Evolutionary conservation across 2,329 filamentous ascomycete species (phyloP), one percentile per base, ranked within the genome.

Genomic region (Diaporthe citriasiana): DNA sequence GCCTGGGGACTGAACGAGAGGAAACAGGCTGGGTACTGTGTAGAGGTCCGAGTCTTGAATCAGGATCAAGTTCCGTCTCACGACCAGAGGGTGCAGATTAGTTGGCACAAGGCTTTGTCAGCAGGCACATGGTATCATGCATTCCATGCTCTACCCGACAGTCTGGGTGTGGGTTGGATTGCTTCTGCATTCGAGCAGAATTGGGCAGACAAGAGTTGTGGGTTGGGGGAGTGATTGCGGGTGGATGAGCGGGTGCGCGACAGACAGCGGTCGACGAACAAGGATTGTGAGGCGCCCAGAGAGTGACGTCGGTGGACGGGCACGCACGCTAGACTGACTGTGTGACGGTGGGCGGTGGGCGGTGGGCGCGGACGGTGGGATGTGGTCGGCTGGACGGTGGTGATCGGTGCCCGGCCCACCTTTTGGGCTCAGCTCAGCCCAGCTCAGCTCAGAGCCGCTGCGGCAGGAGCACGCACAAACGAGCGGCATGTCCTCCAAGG

Each of bases 271-370:
- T 47, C 19, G 42, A 47, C 30, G 59, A 25, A 27, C 42, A 66
- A n/a, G 45, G 45, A 51, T 66, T 66, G 45, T 51, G 45, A 66
- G 63, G 63, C 63, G 45, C 45, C 30, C n/a, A n/a, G n/a, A 51
- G 25, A 63, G 63, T 66, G 63, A 66, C 63, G 63, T 66, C 63
- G 63, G 22, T 35, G 63, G 63, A 22, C 45, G 45, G n/a, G 47
- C n/a, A n/a, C n/a, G n/a, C n/a, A 50, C 47, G n/a, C 22, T 25
- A n/a, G 22, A 50, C n/a, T n/a, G 45, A 50, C 47, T 17, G 47
- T 25, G n/a, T 10, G 30, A 38, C 30, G 30, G 17, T n/a, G 5
- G 12, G n/a, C 60, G 57, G 57, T 27, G 35, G 33, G 17, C 27
- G 51, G 51, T 30, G 51, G 51, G 51, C 51, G 25, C 25, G 25